Evolutionary conservation across 2,329 filamentous ascomycete species (phyloP).

Genomic region (Alternaria conjuncta): DNA sequence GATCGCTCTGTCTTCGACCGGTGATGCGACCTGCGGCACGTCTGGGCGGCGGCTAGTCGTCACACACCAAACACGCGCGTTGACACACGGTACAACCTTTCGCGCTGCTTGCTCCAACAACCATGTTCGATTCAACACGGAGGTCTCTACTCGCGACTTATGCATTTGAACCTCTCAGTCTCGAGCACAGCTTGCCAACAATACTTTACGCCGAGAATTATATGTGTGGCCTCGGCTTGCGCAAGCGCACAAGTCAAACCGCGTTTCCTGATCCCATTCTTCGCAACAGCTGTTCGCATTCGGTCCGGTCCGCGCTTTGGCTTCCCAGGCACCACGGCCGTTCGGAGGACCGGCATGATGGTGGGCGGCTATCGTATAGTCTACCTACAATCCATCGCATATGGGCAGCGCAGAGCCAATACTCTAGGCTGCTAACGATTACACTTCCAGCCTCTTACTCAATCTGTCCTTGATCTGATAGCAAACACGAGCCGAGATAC

Average conservation of each 20-base stretch:
- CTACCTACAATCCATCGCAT: background rate
- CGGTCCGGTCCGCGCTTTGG: background rate
- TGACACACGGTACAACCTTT: background rate
- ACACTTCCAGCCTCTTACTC: slow-evolving; percentile 12
- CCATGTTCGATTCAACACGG: background rate
- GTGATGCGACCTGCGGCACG: slow-evolving; percentile 7
- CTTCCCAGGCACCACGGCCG: slow-evolving; percentile 1
- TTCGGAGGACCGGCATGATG: slow-evolving; percentile 6
- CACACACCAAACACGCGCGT: background rate
- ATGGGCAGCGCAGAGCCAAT: slow-evolving; percentile 21
- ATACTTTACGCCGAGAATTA: background rate
- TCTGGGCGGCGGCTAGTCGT: slow-evolving; percentile 3
- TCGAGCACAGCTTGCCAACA: background rate
- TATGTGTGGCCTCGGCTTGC: background rate
- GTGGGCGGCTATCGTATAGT: slow-evolving; percentile 17
- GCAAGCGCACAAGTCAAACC: background rate
- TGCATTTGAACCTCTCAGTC: background rate
- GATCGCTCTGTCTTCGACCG: background rate
- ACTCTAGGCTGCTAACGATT: slow-evolving; percentile 5
- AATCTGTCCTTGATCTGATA: slow-evolving; percentile 11
- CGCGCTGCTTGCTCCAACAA: background rate
- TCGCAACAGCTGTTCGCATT: background rate
- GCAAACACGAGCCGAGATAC: background rate
- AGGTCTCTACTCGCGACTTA: background rate
- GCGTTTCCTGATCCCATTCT: background rate